phyloP scores from a whole-genome alignment of 495 filamentous ascomycete genomes.

The Lasiosphaeria miniovina region DNA sequence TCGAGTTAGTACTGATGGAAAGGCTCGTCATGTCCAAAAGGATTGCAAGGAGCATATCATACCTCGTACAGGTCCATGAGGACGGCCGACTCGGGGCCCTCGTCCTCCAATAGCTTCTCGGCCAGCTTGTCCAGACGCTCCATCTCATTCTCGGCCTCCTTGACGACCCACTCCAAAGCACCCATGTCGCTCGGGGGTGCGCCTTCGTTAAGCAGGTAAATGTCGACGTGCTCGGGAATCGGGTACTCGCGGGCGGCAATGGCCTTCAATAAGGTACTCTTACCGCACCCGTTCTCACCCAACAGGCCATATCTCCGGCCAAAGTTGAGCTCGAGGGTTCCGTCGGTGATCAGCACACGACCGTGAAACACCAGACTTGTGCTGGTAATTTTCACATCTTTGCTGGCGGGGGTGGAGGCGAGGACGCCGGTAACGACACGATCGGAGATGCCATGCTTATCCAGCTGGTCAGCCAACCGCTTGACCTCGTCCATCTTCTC shows the following conservation, averaged over 20 bases:
- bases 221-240: conserved; percentile 94
- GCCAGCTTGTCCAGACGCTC: conserved; percentile 81
- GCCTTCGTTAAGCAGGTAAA: conserved; percentile 97
- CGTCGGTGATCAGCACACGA: conserved; percentile 89
- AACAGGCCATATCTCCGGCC: conserved; percentile 90
- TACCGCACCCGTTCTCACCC: conserved; percentile 98
- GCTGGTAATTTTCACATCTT: conserved; percentile 95
- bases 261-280: conserved; percentile 93
- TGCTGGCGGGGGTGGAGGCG: conserved; percentile 73
- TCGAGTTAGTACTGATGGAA: conserved; percentile 10
- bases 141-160: conserved; percentile 91
- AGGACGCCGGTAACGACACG: conserved; percentile 98
- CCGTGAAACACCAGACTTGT: conserved; percentile 95
- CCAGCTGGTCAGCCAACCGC: conserved; percentile 73
- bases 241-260: conserved; percentile 92
- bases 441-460: conserved; percentile 93
- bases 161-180: conserved; percentile 95
- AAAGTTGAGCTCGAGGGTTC: conserved; percentile 88
- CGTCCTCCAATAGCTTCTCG: conserved; percentile 84
- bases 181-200: conserved; percentile 86
- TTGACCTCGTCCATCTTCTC: conserved; percentile 78
- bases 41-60: conserved; percentile 31
- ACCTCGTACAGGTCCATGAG: conserved; percentile 96
- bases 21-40: neutral
- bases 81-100: conserved; percentile 87